Base-by-base conservation (phyloP, 805 yeast genomes). In the Zygoascus ofunaensis region DNA sequence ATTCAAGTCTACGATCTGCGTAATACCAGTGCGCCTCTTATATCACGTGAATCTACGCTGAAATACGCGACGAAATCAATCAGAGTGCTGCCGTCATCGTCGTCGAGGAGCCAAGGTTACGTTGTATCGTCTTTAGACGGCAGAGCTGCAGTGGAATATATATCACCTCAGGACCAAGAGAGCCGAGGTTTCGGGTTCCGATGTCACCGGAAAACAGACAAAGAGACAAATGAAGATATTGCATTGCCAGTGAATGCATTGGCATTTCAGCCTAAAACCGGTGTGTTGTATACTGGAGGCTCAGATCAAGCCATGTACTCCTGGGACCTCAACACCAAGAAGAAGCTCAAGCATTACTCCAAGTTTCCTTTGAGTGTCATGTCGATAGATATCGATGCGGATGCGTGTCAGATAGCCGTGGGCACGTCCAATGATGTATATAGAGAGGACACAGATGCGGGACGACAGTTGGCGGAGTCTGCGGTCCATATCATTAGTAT, bases 51-150 rank as follows among this genome's bases (percentile, higher is more conserved):
- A 45, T 72, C 80, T 33, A 85, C 89, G 0, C 66, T 85, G 42
- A 76, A 76, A 53, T 76, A 76, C 55, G 87, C 82, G 60, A 75
- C 80, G 1, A 66, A 79, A 39, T 73, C 73, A 20, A 53, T 84
- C 30, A 69, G 68, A 49, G 64, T 77, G 33, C 30, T 37, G 4
- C 41, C 32, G 15, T 10, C 34, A 23, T n/a, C n/a, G n/a, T n/a
- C n/a, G n/a, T n/a, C n/a, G n/a, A n/a, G n/a, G n/a, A 12, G 30
- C 12, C 7, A 26, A 26, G 33, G 41, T 4, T 5, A 80, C 58
- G 86, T 80, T 0, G 71, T 79, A 26, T 69, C 86, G 22, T 79
- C 90, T 1, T 69, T 86, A n/a, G 94, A 85, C 54, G 95, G 95
- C 0, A 66, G 94, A 23, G 87, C 82, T 1, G 79, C 87, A 0